A percentile compares a stretch with the other conserved stretches of the same genome.
Conservation (phyloP, 768 basidiomycete species). For the Russula earlei region DNA sequence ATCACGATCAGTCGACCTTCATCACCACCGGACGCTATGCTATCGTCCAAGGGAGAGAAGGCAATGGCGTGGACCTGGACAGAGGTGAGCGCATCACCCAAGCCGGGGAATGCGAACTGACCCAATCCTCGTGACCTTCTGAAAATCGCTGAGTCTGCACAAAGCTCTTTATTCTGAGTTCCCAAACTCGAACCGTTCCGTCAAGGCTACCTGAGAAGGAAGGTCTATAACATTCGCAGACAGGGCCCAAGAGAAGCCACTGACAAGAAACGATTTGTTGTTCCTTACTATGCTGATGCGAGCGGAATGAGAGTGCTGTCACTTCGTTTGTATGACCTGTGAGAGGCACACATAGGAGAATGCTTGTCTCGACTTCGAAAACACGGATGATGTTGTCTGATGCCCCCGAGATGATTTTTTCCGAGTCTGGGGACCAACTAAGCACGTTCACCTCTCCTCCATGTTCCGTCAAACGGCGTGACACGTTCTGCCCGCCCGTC, state of each 20-base stretch:
- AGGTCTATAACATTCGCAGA: neutral
- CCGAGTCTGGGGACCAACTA: slow-evolving; percentile 10
- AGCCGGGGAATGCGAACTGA: neutral
- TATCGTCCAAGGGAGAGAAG: neutral
- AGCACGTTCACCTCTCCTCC: neutral
- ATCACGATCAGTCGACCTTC: neutral
- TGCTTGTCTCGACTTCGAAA: slow-evolving; percentile 11
- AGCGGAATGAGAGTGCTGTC: neutral
- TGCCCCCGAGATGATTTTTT: neutral
- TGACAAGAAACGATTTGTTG: neutral
- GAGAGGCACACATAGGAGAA: neutral
- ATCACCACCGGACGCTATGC: slow-evolving; percentile 2
- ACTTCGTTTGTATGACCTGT: neutral
- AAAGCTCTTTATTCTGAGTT: neutral
- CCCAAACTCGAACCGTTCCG: slow-evolving; percentile 10
- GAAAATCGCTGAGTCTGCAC: neutral
- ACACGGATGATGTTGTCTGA: slow-evolving; percentile 4
- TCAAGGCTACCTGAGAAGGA: neutral
- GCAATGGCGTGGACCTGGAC: neutral
- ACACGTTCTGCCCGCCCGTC: slow-evolving; percentile 37
- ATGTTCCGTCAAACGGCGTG: slow-evolving; percentile 3
- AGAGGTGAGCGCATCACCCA: neutral
- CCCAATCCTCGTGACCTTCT: slow-evolving; percentile 1
- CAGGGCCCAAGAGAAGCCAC: neutral
- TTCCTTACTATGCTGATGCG: neutral